Conservation (phyloP, 163 green algal genomes). For the Scenedesmus sp. region DNA sequence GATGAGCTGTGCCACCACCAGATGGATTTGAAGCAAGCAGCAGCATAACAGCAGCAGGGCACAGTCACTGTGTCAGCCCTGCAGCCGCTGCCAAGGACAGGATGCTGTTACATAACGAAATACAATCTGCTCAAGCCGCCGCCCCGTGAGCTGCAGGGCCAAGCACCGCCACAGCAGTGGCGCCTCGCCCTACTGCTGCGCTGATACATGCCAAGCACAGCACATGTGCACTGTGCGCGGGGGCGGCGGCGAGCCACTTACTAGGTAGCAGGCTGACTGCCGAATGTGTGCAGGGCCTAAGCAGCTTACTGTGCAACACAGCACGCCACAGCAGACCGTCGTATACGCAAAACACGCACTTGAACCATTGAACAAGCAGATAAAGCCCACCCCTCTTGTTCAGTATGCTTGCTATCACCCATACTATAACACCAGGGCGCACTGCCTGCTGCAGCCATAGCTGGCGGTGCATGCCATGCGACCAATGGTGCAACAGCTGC, state of each 20-base stretch:
- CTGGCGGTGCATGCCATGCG: not conserved
- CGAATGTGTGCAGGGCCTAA: not conserved
- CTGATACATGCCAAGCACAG: not conserved
- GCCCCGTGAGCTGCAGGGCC: not conserved
- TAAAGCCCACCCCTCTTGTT: too few relatives aligned
- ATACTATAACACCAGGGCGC: too few relatives aligned
- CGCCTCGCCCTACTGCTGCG: not conserved
- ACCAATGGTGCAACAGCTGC: not conserved
- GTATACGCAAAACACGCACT: not conserved
- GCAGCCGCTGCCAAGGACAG: not conserved
- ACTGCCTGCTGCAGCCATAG: not conserved
- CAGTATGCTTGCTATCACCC: too few relatives aligned
- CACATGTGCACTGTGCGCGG: not conserved
- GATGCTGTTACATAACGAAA: not conserved
- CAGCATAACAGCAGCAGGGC: not conserved
- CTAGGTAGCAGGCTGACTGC: not conserved
- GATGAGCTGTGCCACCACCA: not conserved
- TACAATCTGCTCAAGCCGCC: constrained; percentile 1
- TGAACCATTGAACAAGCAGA: not conserved
- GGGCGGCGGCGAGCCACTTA: not conserved
- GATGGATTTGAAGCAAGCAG: not conserved
- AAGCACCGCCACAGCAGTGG: not conserved
- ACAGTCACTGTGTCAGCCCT: not conserved
- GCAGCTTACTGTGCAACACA: not conserved
- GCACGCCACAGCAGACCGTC: not conserved